These are phyloP conservation scores for Diospyros lotus DNA, from an alignment of 148 eudicot genomes.

Conservation along the genomic window DNA sequence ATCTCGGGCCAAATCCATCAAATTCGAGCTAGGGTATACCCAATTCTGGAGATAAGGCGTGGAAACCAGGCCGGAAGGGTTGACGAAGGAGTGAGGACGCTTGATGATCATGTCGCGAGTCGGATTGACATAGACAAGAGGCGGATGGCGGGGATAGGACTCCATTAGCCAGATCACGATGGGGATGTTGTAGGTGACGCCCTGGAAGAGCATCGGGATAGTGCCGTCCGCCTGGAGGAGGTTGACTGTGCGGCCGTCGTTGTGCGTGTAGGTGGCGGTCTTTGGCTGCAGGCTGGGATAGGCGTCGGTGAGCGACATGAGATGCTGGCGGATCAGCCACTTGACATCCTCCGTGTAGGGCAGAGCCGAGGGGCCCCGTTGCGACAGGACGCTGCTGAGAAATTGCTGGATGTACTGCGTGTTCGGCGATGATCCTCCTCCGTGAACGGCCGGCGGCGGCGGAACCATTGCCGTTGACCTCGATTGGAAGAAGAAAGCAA, in stretches of 20 bases:
- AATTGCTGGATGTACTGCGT: constrained; percentile 59
- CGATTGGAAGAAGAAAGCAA: background rate
- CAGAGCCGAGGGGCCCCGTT: constrained; percentile 66
- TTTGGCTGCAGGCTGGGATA: constrained; percentile 70
- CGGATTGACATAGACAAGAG: constrained; percentile 75
- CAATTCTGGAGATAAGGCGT: constrained; percentile 70
- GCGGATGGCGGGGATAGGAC: constrained; percentile 71
- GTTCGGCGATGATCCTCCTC: background rate
- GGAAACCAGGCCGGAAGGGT: constrained; percentile 67
- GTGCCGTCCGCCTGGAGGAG: constrained; percentile 94
- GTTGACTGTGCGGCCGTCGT: constrained; percentile 80
- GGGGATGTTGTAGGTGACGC: constrained; percentile 79
- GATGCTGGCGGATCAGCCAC: constrained; percentile 92
- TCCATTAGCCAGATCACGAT: constrained; percentile 80
- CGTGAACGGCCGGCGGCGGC: constrained; percentile 4
- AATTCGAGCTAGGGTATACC: constrained; percentile 77
- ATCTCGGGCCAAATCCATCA: constrained; percentile 57
- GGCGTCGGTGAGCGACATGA: constrained; percentile 46
- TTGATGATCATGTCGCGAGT: constrained; percentile 89
- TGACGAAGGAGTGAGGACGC: constrained; percentile 62
- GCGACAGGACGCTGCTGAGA: constrained; percentile 79
- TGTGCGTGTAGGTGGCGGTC: constrained; percentile 75
- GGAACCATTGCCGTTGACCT: background rate
- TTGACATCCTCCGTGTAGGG: constrained; percentile 83
- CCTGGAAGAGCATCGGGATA: constrained; percentile 58